Evolutionary conservation across 768 basidiomycete genomes (phyloP).

Genomic region (Mycena maculata): DNA sequence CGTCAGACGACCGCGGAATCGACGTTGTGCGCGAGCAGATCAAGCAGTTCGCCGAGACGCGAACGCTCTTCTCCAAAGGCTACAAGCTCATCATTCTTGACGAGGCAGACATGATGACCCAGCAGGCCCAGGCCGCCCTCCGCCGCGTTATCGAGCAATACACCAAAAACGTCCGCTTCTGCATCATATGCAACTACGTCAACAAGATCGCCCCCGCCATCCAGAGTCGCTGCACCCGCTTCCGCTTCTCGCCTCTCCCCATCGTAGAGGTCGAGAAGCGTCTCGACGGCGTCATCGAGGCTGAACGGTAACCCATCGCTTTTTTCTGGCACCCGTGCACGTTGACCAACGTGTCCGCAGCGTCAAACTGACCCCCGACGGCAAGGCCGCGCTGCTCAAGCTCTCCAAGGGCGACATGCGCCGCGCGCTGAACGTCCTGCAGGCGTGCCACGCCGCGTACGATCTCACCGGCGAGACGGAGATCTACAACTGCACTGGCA

Average conservation of each 20-base stretch:
- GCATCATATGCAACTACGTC: slow-evolving; percentile 99
- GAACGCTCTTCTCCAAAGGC: slow-evolving; percentile 90
- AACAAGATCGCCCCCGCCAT: slow-evolving; percentile 99
- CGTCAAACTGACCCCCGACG: slow-evolving; percentile 87
- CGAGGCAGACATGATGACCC: slow-evolving; percentile 99
- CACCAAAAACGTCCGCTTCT: slow-evolving; percentile 98
- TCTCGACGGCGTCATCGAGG: slow-evolving; percentile 79
- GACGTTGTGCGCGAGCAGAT: slow-evolving; percentile 99
- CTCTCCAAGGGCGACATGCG: slow-evolving; percentile 99
- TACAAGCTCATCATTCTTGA: slow-evolving; percentile 98
- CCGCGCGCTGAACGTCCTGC: slow-evolving; percentile 93
- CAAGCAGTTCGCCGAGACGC: slow-evolving; percentile 97
- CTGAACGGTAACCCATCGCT: slow-evolving; percentile 85
- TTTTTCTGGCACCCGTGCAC: neutral
- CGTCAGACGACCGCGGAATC: slow-evolving; percentile 98
- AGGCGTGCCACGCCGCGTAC: slow-evolving; percentile 98
- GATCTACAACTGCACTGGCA: slow-evolving; percentile 97
- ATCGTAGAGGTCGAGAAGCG: slow-evolving; percentile 87
- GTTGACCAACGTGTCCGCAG: slow-evolving; percentile 53
- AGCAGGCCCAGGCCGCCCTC: slow-evolving; percentile 95
- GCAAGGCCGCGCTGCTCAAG: slow-evolving; percentile 89
- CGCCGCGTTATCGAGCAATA: slow-evolving; percentile 98
- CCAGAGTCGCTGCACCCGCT: slow-evolving; percentile 97
- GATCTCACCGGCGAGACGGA: slow-evolving; percentile 89
- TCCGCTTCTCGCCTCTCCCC: slow-evolving; percentile 95